Evolutionary conservation across 2,329 filamentous ascomycete species (phyloP).

Genomic region (Fusarium sublunatum): DNA sequence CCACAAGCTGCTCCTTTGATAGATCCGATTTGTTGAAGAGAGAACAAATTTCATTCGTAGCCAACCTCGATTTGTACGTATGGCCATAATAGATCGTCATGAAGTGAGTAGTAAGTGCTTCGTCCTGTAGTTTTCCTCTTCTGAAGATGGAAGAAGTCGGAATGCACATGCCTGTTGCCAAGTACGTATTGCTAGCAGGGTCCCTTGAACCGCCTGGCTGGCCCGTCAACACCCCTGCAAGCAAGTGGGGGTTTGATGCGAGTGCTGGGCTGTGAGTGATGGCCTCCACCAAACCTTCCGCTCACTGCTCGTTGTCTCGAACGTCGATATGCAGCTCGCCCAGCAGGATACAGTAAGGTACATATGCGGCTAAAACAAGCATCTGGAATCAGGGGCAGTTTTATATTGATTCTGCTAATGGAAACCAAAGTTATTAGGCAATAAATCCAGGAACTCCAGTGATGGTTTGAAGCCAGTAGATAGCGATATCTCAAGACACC

Average conservation of each 20-base stretch:
- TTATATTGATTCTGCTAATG: slow-evolving; percentile 43
- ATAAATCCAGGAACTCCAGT: slow-evolving; percentile 1
- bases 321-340: slow-evolving; percentile 31
- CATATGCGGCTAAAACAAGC: slow-evolving; percentile 46
- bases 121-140: neutral
- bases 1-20: neutral
- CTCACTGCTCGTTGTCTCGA: slow-evolving; percentile 37
- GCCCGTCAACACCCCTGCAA: slow-evolving; percentile 39
- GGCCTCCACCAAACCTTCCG: slow-evolving; percentile 31
- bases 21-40: neutral
- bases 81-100: neutral
- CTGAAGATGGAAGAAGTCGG: slow-evolving; percentile 40
- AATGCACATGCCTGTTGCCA: slow-evolving; percentile 31
- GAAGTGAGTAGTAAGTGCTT: neutral
- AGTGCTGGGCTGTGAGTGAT: slow-evolving; percentile 36
- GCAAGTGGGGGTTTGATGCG: slow-evolving; percentile 46
- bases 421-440: slow-evolving; percentile 24
- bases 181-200: slow-evolving; percentile 18
- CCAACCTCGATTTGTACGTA: neutral
- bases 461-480: slow-evolving; percentile 2
- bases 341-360: neutral
- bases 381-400: slow-evolving; percentile 39
- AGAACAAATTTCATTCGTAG: neutral
- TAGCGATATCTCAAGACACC: neutral
- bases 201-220: slow-evolving; percentile 11